These are phyloP conservation scores for Penicillium daleae DNA, from an alignment of 495 filamentous ascomycete genomes.

Conservation along the genomic window DNA sequence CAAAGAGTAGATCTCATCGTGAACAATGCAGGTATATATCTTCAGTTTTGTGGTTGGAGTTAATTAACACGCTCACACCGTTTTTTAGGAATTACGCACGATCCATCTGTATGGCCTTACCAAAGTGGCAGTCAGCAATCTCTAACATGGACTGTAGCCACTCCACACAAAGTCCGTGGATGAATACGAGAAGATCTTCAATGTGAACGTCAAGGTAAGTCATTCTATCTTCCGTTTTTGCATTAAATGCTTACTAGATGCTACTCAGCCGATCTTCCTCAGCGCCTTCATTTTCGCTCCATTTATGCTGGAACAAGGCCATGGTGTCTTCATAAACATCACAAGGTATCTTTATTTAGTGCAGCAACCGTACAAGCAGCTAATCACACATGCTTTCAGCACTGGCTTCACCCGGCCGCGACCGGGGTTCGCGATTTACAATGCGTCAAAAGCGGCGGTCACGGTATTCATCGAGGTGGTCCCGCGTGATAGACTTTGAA, in stretches of 20 bases:
- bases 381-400: slow-evolving; percentile 1
- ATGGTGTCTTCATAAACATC: slow-evolving; percentile 18
- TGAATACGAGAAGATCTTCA: slow-evolving; percentile 12
- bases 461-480: slow-evolving; percentile 26
- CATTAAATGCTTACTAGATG: neutral
- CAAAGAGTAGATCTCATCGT: slow-evolving; percentile 20
- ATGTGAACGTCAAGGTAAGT: slow-evolving; percentile 16
- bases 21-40: slow-evolving; percentile 22
- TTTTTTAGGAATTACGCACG: slow-evolving; percentile 8
- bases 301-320: slow-evolving; percentile 16
- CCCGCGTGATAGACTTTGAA: neutral
- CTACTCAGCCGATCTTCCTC: slow-evolving; percentile 13
- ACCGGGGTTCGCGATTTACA: slow-evolving; percentile 28
- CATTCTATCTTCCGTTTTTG: neutral
- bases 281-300: slow-evolving; percentile 12
- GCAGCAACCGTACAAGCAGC: neutral
- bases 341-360: slow-evolving; percentile 5
- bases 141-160: neutral
- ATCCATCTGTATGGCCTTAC: slow-evolving; percentile 1
- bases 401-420: slow-evolving; percentile 13
- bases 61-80: neutral
- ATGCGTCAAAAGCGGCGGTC: slow-evolving; percentile 45
- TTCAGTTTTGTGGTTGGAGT: neutral
- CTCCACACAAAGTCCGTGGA: slow-evolving; percentile 10
- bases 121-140: neutral